Conservation (phyloP, 805 yeast genomes). For the Saccharomycopsis oosterbeekiorum region DNA sequence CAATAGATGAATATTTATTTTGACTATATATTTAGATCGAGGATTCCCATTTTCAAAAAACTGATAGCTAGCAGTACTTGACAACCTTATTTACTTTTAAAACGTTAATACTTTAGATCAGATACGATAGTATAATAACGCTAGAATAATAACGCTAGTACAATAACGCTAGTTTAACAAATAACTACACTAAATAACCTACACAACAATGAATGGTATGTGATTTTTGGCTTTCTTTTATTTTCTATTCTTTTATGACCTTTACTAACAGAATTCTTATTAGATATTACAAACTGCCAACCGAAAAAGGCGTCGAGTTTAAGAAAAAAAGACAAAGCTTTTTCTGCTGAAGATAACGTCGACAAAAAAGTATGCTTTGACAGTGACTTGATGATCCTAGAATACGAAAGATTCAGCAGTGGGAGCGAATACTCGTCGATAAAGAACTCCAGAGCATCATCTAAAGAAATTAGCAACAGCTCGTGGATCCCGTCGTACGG, state of each 20-base stretch:
- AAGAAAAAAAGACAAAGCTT: neutral
- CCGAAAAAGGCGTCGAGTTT: neutral
- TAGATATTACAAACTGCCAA: neutral
- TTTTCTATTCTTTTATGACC: neutral
- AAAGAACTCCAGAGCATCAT: neutral
- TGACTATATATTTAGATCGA: neutral
- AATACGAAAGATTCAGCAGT: slow-evolving; percentile 17
- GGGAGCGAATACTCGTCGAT: slow-evolving; percentile 11
- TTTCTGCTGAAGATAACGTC: neutral
- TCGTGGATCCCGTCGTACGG: neutral
- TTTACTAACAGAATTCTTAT: neutral
- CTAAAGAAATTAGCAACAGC: neutral
- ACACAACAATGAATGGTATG: neutral
- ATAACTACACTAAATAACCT: too few species aligned
- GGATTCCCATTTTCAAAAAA: neutral
- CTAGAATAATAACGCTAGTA: too few species aligned
- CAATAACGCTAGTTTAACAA: too few species aligned
- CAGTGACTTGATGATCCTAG: slow-evolving; percentile 11
- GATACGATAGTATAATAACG: too few species aligned
- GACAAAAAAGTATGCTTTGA: slow-evolving; percentile 17
- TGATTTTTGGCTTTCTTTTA: neutral
- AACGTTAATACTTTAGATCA: too few species aligned
- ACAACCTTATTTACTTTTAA: neutral
- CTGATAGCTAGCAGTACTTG: neutral
- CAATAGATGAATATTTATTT: neutral